Base-by-base conservation (phyloP, 495 filamentous ascomycete genomes). In the Trichoderma asperelloides region DNA sequence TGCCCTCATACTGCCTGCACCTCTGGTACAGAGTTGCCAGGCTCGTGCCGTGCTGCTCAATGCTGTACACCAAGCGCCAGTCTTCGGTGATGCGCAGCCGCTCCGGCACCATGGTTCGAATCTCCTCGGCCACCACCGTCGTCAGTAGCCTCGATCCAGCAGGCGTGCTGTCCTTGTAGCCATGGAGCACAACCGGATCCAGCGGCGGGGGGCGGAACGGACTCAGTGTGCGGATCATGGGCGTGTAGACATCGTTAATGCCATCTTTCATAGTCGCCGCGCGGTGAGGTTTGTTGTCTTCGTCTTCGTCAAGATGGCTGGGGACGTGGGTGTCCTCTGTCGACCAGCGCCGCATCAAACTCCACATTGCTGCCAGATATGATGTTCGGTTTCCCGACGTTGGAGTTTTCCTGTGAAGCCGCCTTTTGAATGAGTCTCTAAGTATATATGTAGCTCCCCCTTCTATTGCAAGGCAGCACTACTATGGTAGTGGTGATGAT, bases 41-140 rank as follows among this genome's bases (percentile, higher is more conserved):
- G 68, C 91, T 95, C 67, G 92, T 90, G 40, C 95, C 95, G 76
- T 98, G 86, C 76, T 93, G 88, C 70, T 96, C 93, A n/a, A 98
- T 83, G 69, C 90, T 94, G 78, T 97, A 98, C 30, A 87, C 85
- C 23, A 98, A 78, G 39, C 82, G 80, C 95, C 95, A 98, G 68
- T 87, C 87, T 68, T 98, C 93, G 67, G 87, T 86, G 16, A 98
- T 84, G 76, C 96, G 91, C 65, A 97, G 78, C 25, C 94, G 84
- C 63, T 93, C 82, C 0, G 95, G 95, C 12, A 98, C 82, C 64
- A 98, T 87, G 25, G 95, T 85, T 43, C 96, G 85, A 67, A 98
- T 96, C 78, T 98, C 95, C 78, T 98, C 96, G 2, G 95, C 95
- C 15, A 98, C 78, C 8, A 87, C 82, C 63, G 81, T 81, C 8